These are phyloP conservation scores for Kuraishia hungarica DNA, from an alignment of 805 yeast species.

Conservation along the genomic window DNA sequence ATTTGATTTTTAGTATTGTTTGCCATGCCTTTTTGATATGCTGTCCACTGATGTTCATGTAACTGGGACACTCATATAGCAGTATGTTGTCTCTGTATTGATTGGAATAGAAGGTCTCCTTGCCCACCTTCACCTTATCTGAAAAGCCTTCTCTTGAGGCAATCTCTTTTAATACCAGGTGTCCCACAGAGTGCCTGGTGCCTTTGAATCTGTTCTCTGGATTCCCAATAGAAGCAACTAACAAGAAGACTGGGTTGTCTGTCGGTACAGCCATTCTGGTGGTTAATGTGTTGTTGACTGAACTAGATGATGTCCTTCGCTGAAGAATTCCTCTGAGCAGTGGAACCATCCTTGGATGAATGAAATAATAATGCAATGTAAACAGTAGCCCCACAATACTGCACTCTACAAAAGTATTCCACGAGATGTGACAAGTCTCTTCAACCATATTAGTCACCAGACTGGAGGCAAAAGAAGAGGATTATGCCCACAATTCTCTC, in stretches of 20 bases:
- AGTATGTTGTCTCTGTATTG: slow-evolving; percentile 22
- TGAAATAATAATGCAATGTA: neutral
- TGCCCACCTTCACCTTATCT: slow-evolving; percentile 5
- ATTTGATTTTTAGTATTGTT: slow-evolving; percentile 19
- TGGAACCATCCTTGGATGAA: neutral
- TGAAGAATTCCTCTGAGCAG: neutral
- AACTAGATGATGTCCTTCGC: neutral
- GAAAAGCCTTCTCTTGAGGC: slow-evolving; percentile 12
- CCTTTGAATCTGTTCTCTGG: slow-evolving; percentile 54
- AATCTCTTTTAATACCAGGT: slow-evolving; percentile 34
- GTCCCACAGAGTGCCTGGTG: slow-evolving; percentile 80
- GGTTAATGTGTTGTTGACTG: neutral
- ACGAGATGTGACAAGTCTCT: neutral
- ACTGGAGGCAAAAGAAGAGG: neutral
- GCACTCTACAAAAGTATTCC: neutral
- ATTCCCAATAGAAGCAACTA: slow-evolving; percentile 61
- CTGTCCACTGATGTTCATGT: slow-evolving; percentile 69
- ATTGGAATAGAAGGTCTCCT: slow-evolving; percentile 11
- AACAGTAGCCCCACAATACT: neutral
- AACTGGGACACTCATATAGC: slow-evolving; percentile 43
- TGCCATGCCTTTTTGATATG: slow-evolving; percentile 42
- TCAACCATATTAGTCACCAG: neutral
- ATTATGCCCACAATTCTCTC: neutral
- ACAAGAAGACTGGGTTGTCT: slow-evolving; percentile 15
- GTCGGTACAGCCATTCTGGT: neutral